A percentile compares a stretch with the other conserved stretches of the same genome.
These are phyloP conservation scores for Ophiostoma populinum DNA, from an alignment of 2,329 filamentous ascomycete species.

Conservation along the genomic window DNA sequence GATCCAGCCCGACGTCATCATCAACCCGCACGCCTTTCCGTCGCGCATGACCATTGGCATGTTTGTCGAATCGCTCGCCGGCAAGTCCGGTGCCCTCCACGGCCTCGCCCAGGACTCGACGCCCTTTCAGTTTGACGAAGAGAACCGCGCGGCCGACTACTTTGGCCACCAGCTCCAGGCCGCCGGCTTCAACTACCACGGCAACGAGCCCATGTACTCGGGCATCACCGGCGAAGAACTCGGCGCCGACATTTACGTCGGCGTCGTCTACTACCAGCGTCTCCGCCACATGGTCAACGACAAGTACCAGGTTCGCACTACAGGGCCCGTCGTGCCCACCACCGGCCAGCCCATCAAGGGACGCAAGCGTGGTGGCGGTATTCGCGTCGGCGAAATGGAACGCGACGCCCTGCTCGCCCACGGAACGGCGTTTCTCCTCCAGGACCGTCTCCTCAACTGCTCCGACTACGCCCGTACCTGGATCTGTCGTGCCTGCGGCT, in stretches of 20 bases:
- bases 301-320: constrained; percentile 96
- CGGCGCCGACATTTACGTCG: constrained; percentile 87
- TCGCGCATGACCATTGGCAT: constrained; percentile 99
- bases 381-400: constrained; percentile 98
- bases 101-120: constrained; percentile 93
- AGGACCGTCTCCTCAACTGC: constrained; percentile 93
- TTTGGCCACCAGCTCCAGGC: constrained; percentile 92
- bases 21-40: constrained; percentile 98
- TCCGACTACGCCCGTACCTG: constrained; percentile 82
- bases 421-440: constrained; percentile 83
- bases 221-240: constrained; percentile 93
- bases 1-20: constrained; percentile 94
- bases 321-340: constrained; percentile 73
- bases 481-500: constrained; percentile 79
- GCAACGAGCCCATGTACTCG: constrained; percentile 97
- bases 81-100: constrained; percentile 85
- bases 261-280: constrained; percentile 95
- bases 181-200: constrained; percentile 94
- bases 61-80: constrained; percentile 94
- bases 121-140: constrained; percentile 85
- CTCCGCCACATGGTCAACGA: constrained; percentile 99
- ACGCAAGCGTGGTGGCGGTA: constrained; percentile 88
- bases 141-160: constrained; percentile 81
- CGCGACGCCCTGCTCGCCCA: constrained; percentile 88
- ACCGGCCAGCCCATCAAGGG: constrained; percentile 97